Evolutionary conservation across 345 rosid species (phyloP).

Genomic region (Hirschfeldia incana): DNA sequence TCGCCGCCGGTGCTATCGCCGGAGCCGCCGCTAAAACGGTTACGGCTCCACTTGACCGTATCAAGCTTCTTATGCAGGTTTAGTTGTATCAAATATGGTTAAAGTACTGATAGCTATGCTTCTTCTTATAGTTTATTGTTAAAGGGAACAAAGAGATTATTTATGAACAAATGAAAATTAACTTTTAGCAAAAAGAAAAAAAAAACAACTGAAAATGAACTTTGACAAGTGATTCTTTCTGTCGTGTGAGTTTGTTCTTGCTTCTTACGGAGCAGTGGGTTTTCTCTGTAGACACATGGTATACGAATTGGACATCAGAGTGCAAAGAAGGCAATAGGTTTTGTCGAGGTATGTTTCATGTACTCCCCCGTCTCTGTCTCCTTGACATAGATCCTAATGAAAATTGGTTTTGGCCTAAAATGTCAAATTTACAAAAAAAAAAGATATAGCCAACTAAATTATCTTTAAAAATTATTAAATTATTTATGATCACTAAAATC

Average conservation of each 20-base stretch:
- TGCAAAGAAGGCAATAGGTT: conserved; percentile 79
- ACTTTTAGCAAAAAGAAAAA: too few relatives aligned
- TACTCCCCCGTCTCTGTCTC: background rate
- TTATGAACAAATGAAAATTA: background rate
- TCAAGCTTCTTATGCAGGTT: conserved; percentile 98
- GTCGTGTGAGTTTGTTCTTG: background rate
- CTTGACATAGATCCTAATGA: background rate
- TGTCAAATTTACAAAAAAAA: background rate
- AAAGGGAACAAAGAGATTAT: conserved; percentile 7
- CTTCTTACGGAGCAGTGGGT: conserved; percentile 3
- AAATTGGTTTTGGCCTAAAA: background rate
- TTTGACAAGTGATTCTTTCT: background rate
- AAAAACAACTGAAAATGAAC: too few relatives aligned
- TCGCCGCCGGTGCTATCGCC: conserved; percentile 87
- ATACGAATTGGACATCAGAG: conserved; percentile 65
- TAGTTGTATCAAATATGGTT: background rate
- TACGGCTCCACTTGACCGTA: conserved; percentile 95
- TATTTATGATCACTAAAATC: background rate
- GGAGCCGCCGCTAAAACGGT: conserved; percentile 96
- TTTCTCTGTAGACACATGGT: conserved; percentile 67
- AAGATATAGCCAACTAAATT: background rate
- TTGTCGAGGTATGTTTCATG: conserved; percentile 56
- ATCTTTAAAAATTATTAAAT: background rate
- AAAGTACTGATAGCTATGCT: background rate
- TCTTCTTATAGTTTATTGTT: background rate